A percentile compares a stretch with the other conserved stretches of the same genome.
Evolutionary conservation across 257 asterid species (phyloP).

Genomic region (Scutellaria barbata): DNA sequence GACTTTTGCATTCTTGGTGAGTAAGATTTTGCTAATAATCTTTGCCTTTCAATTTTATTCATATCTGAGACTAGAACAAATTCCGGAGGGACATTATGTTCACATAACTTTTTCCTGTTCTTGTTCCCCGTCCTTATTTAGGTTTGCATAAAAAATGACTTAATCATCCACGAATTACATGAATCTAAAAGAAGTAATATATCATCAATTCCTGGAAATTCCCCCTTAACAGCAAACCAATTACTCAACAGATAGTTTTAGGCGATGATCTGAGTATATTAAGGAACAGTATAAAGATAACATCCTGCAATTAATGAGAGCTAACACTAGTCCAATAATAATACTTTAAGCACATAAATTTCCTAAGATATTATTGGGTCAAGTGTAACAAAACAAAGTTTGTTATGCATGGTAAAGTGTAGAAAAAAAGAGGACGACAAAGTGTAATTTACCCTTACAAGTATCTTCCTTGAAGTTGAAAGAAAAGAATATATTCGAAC

Average conservation of each 20-base stretch:
- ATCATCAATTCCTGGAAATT: neutral
- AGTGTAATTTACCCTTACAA: no score
- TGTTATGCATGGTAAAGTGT: no score
- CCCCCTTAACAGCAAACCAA: neutral
- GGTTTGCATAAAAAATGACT: neutral
- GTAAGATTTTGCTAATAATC: slow-evolving; percentile 32
- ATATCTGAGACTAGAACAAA: slow-evolving; percentile 12
- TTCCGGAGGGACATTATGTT: neutral
- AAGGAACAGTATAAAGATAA: neutral
- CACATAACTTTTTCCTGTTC: neutral
- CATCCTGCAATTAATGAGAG: neutral
- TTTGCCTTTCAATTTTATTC: neutral
- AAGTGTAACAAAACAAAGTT: no score
- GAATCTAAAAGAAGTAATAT: neutral
- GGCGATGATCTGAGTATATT: neutral
- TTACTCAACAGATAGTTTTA: neutral
- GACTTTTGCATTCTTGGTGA: slow-evolving; percentile 48
- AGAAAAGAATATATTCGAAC: neutral
- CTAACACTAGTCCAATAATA: neutral
- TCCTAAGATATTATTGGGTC: no score
- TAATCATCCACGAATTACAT: neutral
- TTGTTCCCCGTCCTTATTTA: no score
- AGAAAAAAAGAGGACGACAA: no score
- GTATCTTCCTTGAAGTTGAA: no score
- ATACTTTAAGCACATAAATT: slow-evolving; percentile 1